Evolutionary conservation across 2,329 filamentous ascomycete genomes (phyloP), one percentile per base, ranked within the genome.

Genomic region (Colletotrichum tamarilloi): DNA sequence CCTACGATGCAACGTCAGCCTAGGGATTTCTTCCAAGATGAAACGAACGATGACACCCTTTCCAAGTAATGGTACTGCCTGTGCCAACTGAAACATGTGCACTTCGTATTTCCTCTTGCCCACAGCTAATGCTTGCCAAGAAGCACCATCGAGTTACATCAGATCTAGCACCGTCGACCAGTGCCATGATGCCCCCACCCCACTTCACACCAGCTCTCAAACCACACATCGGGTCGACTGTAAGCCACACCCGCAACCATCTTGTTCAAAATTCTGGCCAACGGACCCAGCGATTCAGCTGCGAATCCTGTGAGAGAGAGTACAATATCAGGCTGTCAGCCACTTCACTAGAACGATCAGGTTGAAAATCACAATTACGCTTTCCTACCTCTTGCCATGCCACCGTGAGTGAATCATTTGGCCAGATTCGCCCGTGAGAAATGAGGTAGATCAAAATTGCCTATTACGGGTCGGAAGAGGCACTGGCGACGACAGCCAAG

Each of bases 191-290:
- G 56, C 35, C 57, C 57, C 46, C 30, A 49, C 60, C 60, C 60
- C 56, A 49, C 59, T 46, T 24, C 22, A 49, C 5, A 11, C 16
- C 49, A 57, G 28, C 19, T 32, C 24, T 49, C 30, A 26, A 52
- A 24, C 60, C 42, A 35, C 46, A 24, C 60, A 52, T 55, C 24
- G 28, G n/a, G 14, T 16, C 38, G 38, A 66, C 24, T 59, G 46
- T 35, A 73, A 62, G 35, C 55, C 70, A 65, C 67, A 57, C 16
- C 70, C 70, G 60, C 70, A 73, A 70, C 60, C 70, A 49, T 55
- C 46, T 16, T 38, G 16, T 38, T 22, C 26, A n/a, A 22, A 9
- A 35, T 35, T 9, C 52, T 32, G 1, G 19, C 32, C 24, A 42
- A 35, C 11, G 7, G 26, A 24, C 38, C 16, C 14, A 42, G 38